Evolutionary conservation across 192 early-diverging fungal genomes (phyloP).

Genomic region (Coemansia sp.): DNA sequence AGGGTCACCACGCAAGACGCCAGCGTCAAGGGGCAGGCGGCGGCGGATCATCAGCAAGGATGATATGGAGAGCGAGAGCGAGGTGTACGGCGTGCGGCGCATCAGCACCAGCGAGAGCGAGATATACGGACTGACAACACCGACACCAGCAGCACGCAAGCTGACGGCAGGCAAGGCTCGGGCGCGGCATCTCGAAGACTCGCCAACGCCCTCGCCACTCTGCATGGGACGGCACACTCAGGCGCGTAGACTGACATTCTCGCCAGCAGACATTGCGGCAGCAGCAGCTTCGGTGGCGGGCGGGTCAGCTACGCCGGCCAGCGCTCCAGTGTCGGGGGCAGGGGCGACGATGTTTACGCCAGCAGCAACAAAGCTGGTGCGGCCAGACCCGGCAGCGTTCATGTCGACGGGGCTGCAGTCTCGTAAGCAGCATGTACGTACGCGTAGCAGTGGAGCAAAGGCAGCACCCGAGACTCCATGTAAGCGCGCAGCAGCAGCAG

Average conservation of each 20-base stretch:
- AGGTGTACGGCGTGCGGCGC: no score
- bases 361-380: slow-evolving; percentile 48
- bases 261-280: slow-evolving; percentile 25
- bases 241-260: slow-evolving; percentile 38
- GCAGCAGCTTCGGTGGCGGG: slow-evolving; percentile 22
- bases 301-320: slow-evolving; percentile 1
- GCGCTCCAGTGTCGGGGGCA: slow-evolving; percentile 2
- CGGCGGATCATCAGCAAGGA: not conserved
- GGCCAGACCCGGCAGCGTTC: slow-evolving; percentile 50
- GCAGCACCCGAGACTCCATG: slow-evolving; percentile 49
- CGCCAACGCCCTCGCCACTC: not conserved
- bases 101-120: not conserved
- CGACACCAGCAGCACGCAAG: slow-evolving; percentile 10
- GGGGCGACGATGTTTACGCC: slow-evolving; percentile 47
- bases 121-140: slow-evolving; percentile 3
- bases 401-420: slow-evolving; percentile 51
- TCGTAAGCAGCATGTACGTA: slow-evolving; percentile 41
- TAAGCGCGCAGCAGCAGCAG: slow-evolving; percentile 21
- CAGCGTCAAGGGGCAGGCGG: no score
- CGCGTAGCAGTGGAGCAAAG: slow-evolving; percentile 21
- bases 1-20: no score
- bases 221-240: not conserved
- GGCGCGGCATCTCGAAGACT: not conserved
- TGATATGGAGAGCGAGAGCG: not conserved
- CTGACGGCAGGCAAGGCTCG: not conserved